These are phyloP conservation scores for Pichia kudriavzevii DNA, from an alignment of 1,139 yeast species.

Conservation along the genomic window DNA sequence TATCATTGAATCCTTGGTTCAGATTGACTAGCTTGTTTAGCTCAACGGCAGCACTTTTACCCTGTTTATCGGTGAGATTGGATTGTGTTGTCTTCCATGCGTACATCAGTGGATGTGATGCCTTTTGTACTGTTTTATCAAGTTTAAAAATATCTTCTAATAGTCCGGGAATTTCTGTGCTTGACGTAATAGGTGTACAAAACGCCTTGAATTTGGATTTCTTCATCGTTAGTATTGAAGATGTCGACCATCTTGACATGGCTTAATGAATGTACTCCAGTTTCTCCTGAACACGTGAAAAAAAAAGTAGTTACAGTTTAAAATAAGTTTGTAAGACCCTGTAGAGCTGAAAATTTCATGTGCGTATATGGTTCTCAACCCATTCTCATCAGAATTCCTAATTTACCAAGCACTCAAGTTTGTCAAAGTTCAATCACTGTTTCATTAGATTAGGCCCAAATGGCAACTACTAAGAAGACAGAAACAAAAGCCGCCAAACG, in stretches of 20 bases:
- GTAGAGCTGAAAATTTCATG: no score
- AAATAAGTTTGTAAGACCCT: no score
- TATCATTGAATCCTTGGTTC: slow-evolving; percentile 51
- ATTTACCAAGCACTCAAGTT: no score
- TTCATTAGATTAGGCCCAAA: no score
- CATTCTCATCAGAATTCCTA: no score
- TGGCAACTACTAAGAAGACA: not conserved
- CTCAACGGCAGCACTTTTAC: no score
- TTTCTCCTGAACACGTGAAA: no score
- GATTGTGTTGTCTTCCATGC: slow-evolving; percentile 54
- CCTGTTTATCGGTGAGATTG: not conserved
- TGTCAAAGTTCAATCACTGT: no score
- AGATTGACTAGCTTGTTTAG: slow-evolving; percentile 21
- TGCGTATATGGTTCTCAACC: no score
- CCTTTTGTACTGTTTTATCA: slow-evolving; percentile 39
- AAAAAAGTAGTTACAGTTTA: no score
- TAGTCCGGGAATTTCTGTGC: slow-evolving; percentile 34
- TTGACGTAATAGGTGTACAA: slow-evolving; percentile 33
- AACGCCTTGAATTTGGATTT: slow-evolving; percentile 62
- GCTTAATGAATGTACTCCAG: no score
- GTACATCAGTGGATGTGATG: slow-evolving; percentile 59
- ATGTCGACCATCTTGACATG: slow-evolving; percentile 28
- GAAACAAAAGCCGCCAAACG: not conserved
- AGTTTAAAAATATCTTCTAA: slow-evolving; percentile 33
- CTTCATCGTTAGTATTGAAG: slow-evolving; percentile 34